These are phyloP conservation scores for Cyclocybe aegerita DNA, from an alignment of 768 basidiomycete genomes.

Conservation along the genomic window DNA sequence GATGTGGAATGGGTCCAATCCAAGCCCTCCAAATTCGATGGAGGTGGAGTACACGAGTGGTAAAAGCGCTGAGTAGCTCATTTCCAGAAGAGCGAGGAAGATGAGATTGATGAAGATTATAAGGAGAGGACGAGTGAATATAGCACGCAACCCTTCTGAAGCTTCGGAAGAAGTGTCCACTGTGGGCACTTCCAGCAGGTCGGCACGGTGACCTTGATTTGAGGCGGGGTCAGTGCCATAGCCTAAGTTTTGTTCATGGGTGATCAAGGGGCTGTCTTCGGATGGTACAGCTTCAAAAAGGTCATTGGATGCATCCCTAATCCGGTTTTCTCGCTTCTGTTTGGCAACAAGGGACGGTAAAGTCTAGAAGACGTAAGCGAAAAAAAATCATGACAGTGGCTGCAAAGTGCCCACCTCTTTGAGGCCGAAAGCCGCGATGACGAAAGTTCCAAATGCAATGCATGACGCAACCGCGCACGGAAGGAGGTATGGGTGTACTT, in stretches of 20 bases:
- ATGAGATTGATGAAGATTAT: conserved; percentile 30
- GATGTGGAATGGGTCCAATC: conserved; percentile 59
- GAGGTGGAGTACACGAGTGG: conserved; percentile 59
- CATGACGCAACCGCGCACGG: conserved; percentile 41
- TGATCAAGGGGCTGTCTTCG: conserved; percentile 9
- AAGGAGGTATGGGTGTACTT: conserved; percentile 44
- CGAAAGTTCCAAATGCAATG: conserved; percentile 33
- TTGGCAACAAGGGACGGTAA: conserved; percentile 23
- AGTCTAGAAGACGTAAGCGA: conserved; percentile 22
- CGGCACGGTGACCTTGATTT: neutral
- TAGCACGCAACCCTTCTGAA: conserved; percentile 14
- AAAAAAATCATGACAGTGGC: neutral
- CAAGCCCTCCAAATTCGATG: conserved; percentile 60
- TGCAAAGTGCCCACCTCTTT: conserved; percentile 37
- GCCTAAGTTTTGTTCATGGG: conserved; percentile 1
- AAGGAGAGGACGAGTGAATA: conserved; percentile 29
- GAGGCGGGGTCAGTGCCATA: conserved; percentile 10
- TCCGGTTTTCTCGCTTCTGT: conserved; percentile 8
- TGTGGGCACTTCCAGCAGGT: neutral
- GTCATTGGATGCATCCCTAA: neutral
- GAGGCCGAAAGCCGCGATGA: conserved; percentile 33
- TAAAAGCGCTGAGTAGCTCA: conserved; percentile 32
- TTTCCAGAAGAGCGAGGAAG: conserved; percentile 38
- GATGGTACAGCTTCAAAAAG: neutral
- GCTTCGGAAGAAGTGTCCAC: conserved; percentile 5